Conservation (phyloP, 495 filamentous ascomycete genomes). For the Aspergillus egyptiacus region DNA sequence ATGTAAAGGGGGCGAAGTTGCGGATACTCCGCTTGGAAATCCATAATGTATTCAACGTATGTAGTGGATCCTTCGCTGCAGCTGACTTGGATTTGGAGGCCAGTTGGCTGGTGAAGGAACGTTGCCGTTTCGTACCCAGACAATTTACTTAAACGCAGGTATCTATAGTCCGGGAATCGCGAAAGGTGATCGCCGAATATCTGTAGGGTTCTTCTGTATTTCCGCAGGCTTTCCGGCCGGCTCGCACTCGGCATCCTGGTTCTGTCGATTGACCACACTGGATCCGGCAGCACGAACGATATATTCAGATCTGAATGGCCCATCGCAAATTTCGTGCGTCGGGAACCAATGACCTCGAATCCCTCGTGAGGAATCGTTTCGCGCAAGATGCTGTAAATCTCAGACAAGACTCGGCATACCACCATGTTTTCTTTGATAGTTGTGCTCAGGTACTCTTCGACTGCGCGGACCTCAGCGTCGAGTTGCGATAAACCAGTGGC, state of each 20-base stretch:
- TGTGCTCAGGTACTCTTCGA: slow-evolving; percentile 39
- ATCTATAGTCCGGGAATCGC: too few species aligned
- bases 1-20: slow-evolving; percentile 45
- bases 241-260: slow-evolving; percentile 31
- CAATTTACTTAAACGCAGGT: too few species aligned
- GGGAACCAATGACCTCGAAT: slow-evolving; percentile 48
- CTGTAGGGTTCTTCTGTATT: slow-evolving; percentile 12
- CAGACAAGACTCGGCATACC: slow-evolving; percentile 23
- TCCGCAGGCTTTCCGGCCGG: slow-evolving; percentile 23
- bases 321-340: slow-evolving; percentile 45
- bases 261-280: slow-evolving; percentile 13
- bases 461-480: slow-evolving; percentile 42
- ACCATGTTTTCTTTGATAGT: slow-evolving; percentile 28
- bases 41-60: slow-evolving; percentile 35
- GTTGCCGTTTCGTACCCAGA: too few species aligned
- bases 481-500: slow-evolving; percentile 25
- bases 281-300: slow-evolving; percentile 26
- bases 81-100: slow-evolving; percentile 45
- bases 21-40: slow-evolving; percentile 45
- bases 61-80: slow-evolving; percentile 27
- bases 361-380: too few species aligned
- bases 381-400: slow-evolving; percentile 17
- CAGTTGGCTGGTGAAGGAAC: slow-evolving; percentile 38
- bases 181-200: too few species aligned
- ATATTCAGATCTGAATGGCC: slow-evolving; percentile 49